phyloP scores from a whole-genome alignment of 306 rosid species.

The Alnus rubra region DNA sequence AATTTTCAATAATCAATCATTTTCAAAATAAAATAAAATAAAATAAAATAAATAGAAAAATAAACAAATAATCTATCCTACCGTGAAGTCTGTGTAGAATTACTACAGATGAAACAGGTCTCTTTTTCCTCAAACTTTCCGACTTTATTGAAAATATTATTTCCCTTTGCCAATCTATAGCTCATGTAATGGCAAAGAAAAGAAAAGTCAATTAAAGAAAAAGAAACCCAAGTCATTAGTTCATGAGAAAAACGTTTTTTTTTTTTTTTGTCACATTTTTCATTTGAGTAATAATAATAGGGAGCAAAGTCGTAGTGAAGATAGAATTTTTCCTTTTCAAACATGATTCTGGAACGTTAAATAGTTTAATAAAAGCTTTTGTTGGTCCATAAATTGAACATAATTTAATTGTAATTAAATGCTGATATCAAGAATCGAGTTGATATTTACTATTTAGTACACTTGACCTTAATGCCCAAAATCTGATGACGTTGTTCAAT shows the following conservation, averaged over 20 bases:
- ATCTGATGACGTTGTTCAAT: conserved; percentile 36
- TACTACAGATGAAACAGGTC: no score
- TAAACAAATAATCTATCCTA: no score
- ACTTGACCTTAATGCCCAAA: conserved; percentile 50
- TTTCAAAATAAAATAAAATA: no score
- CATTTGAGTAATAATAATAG: neutral
- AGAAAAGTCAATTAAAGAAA: neutral
- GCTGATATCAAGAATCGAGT: conserved; percentile 60
- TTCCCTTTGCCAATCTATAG: no score
- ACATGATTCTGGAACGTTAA: neutral
- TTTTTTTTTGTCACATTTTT: neutral
- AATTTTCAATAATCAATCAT: no score
- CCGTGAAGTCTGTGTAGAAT: no score
- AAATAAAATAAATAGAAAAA: no score
- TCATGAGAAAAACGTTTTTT: neutral
- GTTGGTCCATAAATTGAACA: conserved; percentile 43
- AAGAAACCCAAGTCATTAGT: neutral
- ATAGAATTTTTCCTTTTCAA: neutral
- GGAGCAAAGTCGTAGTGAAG: neutral
- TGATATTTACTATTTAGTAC: conserved; percentile 35
- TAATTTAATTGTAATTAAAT: conserved; percentile 47
- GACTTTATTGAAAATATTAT: no score
- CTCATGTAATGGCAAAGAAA: neutral
- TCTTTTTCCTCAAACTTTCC: no score
- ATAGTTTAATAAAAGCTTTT: conserved; percentile 13